Conservation (phyloP, 1,284 basidiomycete species). For the Boletus smithii region DNA sequence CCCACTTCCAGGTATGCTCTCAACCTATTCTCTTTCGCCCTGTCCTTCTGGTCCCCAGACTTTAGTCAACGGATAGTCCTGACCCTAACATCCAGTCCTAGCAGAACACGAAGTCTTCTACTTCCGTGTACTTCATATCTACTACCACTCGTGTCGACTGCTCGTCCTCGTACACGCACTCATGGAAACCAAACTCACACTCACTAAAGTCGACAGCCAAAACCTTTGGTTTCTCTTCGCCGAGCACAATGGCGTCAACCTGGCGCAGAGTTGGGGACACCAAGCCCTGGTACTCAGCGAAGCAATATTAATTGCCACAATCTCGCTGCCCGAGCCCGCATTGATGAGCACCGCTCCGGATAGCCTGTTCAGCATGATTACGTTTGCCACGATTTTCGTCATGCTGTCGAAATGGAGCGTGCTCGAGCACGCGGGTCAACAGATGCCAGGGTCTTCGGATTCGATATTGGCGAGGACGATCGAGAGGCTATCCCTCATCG, state of each 20-base stretch:
- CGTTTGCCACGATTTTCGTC: conserved; percentile 41
- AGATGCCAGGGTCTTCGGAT: conserved; percentile 39
- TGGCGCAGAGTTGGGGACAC: conserved; percentile 38
- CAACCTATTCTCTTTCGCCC: not conserved
- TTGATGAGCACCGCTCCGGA: conserved; percentile 43
- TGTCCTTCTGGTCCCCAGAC: not conserved
- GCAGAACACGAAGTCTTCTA: conserved; percentile 40
- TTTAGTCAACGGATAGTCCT: conserved; percentile 14
- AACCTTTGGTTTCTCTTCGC: conserved; percentile 35
- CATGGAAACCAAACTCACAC: conserved; percentile 34
- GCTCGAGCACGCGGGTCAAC: conserved; percentile 33
- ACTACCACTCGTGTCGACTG: conserved; percentile 39
- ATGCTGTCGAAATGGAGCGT: conserved; percentile 41
- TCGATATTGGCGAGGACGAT: conserved; percentile 36
- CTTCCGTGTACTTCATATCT: conserved; percentile 38
- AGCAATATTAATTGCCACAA: conserved; percentile 34
- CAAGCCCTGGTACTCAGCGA: conserved; percentile 41
- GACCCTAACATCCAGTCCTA: conserved; percentile 37
- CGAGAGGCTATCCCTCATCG: conserved; percentile 33
- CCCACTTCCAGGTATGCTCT: conserved; percentile 39
- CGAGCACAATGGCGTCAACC: conserved; percentile 35
- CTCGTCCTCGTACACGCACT: conserved; percentile 39
- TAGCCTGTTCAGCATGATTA: conserved; percentile 40
- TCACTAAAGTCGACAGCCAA: conserved; percentile 22
- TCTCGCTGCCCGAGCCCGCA: conserved; percentile 34